These are phyloP conservation scores for Colletotrichum sp. DNA, from an alignment of 2,329 filamentous ascomycete genomes.

Conservation along the genomic window DNA sequence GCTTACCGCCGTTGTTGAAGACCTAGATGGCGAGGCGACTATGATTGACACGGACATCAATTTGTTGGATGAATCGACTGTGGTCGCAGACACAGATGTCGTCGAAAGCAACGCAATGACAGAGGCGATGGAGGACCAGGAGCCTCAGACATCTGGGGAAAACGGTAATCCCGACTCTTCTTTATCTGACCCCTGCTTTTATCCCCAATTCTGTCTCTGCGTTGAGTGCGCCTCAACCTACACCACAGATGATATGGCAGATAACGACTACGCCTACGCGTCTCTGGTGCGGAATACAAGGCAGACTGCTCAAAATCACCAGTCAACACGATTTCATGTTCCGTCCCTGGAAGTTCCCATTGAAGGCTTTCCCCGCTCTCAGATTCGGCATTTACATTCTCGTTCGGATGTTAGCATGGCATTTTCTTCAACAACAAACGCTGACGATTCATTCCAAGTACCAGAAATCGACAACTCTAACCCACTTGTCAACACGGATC, in stretches of 20 bases:
- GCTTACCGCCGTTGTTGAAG: background rate
- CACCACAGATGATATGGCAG: constrained; percentile 5
- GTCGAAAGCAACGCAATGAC: background rate
- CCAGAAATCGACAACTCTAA: constrained; percentile 27
- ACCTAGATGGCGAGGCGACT: constrained; percentile 3
- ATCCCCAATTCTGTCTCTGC: constrained; percentile 17
- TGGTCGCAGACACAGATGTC: background rate
- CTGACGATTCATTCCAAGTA: constrained; percentile 31
- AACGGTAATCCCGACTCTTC: constrained; percentile 18
- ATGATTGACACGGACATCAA: constrained; percentile 1
- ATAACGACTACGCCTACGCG: constrained; percentile 3
- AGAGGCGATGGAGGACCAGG: background rate
- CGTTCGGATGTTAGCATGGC: constrained; percentile 21
- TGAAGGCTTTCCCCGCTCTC: background rate
- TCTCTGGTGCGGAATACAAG: background rate
- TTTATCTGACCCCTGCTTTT: constrained; percentile 1
- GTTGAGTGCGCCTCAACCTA: background rate
- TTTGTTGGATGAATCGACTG: background rate
- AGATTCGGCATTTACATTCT: constrained; percentile 5
- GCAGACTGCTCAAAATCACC: background rate
- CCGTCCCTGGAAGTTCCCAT: background rate
- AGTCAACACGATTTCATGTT: background rate
- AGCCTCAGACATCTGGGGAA: background rate
- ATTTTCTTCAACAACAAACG: constrained; percentile 24
- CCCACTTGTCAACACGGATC: constrained; percentile 28